phyloP scores from a whole-genome alignment of 129 eudicot genomes.

The Gnaphalium uliginosum region DNA sequence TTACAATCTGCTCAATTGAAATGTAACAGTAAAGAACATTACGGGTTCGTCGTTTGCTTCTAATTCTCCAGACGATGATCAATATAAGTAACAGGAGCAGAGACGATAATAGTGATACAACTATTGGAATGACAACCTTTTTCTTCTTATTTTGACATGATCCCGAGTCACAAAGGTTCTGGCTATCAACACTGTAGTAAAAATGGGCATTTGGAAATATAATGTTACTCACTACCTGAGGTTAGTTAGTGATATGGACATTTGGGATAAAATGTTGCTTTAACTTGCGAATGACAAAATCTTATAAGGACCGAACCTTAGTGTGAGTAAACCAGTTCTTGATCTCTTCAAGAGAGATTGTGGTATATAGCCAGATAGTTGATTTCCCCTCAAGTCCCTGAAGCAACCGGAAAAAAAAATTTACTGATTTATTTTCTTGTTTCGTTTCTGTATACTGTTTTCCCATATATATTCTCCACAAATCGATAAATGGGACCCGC shows the following conservation, averaged over 20 bases:
- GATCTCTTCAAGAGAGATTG: slow-evolving; percentile 36
- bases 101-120: slow-evolving; percentile 25
- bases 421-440: neutral
- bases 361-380: slow-evolving; percentile 31
- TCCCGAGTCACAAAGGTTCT: slow-evolving; percentile 28
- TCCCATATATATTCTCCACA: neutral
- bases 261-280: neutral
- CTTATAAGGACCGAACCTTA: slow-evolving; percentile 20
- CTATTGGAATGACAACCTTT: slow-evolving; percentile 23
- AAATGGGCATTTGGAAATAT: neutral
- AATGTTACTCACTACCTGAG: neutral
- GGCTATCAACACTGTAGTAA: slow-evolving; percentile 28
- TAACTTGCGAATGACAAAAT: neutral
- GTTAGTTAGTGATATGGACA: neutral
- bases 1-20: neutral
- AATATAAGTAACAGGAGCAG: slow-evolving; percentile 24
- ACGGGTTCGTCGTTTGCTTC: slow-evolving; percentile 28
- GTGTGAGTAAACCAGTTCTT: slow-evolving; percentile 30
- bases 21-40: slow-evolving; percentile 16
- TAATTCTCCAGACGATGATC: slow-evolving; percentile 32
- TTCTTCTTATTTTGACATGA: slow-evolving; percentile 32
- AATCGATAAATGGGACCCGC: neutral
- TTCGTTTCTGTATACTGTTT: neutral
- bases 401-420: slow-evolving; percentile 1
- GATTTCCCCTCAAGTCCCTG: slow-evolving; percentile 36